Conservation (phyloP, 805 yeast genomes). For the Candida chilensis region DNA sequence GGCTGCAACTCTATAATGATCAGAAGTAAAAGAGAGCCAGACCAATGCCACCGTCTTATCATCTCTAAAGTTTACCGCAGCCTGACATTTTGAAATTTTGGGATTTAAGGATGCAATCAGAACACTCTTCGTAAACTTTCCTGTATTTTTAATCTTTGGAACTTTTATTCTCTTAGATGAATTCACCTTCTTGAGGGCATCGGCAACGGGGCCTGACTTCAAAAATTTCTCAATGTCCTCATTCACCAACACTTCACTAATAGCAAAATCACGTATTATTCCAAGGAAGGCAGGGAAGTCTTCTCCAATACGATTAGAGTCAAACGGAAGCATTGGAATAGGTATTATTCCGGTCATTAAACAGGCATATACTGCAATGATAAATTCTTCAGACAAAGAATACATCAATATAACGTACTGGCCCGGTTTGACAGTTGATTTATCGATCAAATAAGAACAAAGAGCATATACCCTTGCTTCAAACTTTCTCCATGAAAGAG, state of each 20-base stretch:
- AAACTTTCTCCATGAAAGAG: constrained; percentile 67
- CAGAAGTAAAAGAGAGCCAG: constrained; percentile 66
- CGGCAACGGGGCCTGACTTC: constrained; percentile 58
- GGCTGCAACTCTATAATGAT: constrained; percentile 55
- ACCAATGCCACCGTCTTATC: constrained; percentile 43
- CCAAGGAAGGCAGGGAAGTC: constrained; percentile 62
- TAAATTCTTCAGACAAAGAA: constrained; percentile 79
- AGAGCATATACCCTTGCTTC: constrained; percentile 72
- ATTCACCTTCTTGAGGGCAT: constrained; percentile 42
- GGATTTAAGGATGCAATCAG: constrained; percentile 29
- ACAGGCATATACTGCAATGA: constrained; percentile 80
- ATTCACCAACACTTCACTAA: constrained; percentile 68
- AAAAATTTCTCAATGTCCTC: constrained; percentile 61
- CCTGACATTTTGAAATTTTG: constrained; percentile 32
- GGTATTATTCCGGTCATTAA: constrained; percentile 72
- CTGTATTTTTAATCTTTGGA: constrained; percentile 58
- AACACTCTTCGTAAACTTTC: constrained; percentile 39
- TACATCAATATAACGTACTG: constrained; percentile 74
- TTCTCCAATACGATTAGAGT: constrained; percentile 56
- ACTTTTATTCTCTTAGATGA: constrained; percentile 16
- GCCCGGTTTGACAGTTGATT: constrained; percentile 56
- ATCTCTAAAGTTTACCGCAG: constrained; percentile 24
- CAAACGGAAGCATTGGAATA: constrained; percentile 65
- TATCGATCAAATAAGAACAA: constrained; percentile 60
- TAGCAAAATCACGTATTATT: constrained; percentile 62